Base-by-base conservation (phyloP, 345 rosid genomes). In the Eucalyptus polybractea region DNA sequence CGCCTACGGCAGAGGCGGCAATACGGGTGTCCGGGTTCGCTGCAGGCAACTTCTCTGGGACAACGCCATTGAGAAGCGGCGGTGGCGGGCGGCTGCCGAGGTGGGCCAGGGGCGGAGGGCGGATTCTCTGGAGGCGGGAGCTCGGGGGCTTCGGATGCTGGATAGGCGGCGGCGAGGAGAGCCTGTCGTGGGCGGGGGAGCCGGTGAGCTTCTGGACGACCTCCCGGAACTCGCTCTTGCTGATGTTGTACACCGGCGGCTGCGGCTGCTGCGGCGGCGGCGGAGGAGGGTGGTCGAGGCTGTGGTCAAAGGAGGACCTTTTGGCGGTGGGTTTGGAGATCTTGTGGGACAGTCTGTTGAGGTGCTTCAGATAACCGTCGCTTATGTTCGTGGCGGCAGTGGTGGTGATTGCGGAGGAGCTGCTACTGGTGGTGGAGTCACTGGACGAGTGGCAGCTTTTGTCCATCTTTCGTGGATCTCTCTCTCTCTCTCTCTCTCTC, bases 191-290 rank as follows among this genome's bases (percentile, higher is more conserved):
- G 27, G 99, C 96, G 3, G 99, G 99, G 3, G 99, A 98, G 49
- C 99, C 99, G 51, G 99, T 98, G 29, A 98, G 96, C 93, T 94
- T 95, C 93, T 98, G 99, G 25, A 98, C 99, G 76, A 98, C 97
- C 87, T 98, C 96, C 42, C 99, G 91, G 93, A 97, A 98, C 91
- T 98, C 99, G 89, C 90, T 94, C 91, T 96, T 97, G 94, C 95
- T 98, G 92, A 98, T 98, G 88, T 97, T 98, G 92, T 96, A 98
- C 37, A 98, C 99, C 7, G 99, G 99, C 4, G 99, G 83, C 37
- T 90, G 93, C 86, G 87, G 89, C 76, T 89, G 89, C 90, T 12
- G 87, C 83, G 69, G 87, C n/a, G 76, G 89, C 86, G 89, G 94
- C 37, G 72, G 94, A 1, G 90, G 90, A 33, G 50, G 31, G 13